These are phyloP conservation scores for Phytopythium ostracodes DNA, from an alignment of 352 stramenopile genomes.

Conservation along the genomic window DNA sequence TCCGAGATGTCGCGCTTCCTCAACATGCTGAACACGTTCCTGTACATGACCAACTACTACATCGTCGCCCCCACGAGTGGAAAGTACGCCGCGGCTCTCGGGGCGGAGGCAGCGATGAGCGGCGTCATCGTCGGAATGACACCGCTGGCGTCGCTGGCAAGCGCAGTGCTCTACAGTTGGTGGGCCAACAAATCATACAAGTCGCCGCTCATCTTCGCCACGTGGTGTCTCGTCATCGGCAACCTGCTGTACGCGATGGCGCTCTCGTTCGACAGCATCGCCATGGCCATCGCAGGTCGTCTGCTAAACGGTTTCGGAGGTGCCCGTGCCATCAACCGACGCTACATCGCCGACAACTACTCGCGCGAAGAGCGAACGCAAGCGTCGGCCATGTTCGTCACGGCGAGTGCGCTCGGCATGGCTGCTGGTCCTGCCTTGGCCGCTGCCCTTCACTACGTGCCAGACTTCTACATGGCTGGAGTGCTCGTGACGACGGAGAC, in stretches of 20 bases:
- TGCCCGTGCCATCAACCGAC: conserved; percentile 88
- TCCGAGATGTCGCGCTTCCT: conserved; percentile 80
- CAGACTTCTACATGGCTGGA: conserved; percentile 55
- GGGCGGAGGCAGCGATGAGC: conserved; percentile 85
- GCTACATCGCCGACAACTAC: conserved; percentile 89
- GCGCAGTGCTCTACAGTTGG: conserved; percentile 93
- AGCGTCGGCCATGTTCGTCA: conserved; percentile 91
- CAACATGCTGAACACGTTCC: conserved; percentile 94
- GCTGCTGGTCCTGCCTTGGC: conserved; percentile 84
- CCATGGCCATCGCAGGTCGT: conserved; percentile 88
- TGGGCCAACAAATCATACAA: conserved; percentile 92
- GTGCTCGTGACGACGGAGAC: conserved; percentile 85
- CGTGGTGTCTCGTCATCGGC: conserved; percentile 74
- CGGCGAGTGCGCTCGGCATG: conserved; percentile 89
- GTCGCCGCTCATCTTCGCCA: conserved; percentile 78
- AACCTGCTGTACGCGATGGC: conserved; percentile 88
- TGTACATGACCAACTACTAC: conserved; percentile 99
- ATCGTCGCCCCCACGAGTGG: conserved; percentile 94
- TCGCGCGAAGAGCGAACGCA: conserved; percentile 87
- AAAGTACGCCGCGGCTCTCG: conserved; percentile 89
- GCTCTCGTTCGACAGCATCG: conserved; percentile 72
- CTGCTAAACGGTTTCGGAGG: conserved; percentile 92
- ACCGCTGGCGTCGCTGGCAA: conserved; percentile 92
- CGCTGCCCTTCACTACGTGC: conserved; percentile 63
- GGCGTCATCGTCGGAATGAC: conserved; percentile 97